Percentiles rank a stretch among this genome's conserved stretches.
Evolutionary conservation across 2,329 filamentous ascomycete species (phyloP).

Genomic region (Fusarium setosum): DNA sequence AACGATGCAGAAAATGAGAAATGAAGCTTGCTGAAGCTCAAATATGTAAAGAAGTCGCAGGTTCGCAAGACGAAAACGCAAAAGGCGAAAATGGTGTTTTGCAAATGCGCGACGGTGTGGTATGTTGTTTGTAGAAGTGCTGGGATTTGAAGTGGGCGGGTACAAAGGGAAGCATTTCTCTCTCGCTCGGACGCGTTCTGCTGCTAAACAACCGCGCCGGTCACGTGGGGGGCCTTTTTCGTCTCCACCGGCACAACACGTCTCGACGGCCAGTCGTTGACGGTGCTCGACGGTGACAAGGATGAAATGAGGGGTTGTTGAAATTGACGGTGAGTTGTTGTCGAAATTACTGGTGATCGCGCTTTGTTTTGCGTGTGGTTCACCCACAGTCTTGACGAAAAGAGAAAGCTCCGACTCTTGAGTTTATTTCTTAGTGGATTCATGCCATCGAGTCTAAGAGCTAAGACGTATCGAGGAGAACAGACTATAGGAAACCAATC

Average conservation of each 20-base stretch:
- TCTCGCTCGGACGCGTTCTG: slow-evolving; percentile 18
- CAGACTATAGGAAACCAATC: no score
- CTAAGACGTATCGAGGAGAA: no score
- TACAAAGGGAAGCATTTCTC: slow-evolving; percentile 12
- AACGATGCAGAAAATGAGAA: neutral
- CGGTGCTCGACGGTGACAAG: slow-evolving; percentile 11
- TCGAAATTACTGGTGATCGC: neutral
- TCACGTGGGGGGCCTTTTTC: slow-evolving; percentile 8
- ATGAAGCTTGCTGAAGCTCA: slow-evolving; percentile 26
- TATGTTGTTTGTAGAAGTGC: slow-evolving; percentile 30
- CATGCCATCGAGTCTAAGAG: neutral
- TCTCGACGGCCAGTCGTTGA: slow-evolving; percentile 5
- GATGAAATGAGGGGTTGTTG: slow-evolving; percentile 8
- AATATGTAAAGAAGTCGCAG: neutral
- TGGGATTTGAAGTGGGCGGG: slow-evolving; percentile 25
- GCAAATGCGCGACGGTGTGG: neutral
- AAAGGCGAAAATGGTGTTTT: neutral
- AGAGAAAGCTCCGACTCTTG: neutral
- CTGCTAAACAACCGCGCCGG: slow-evolving; percentile 10
- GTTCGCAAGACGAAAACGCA: slow-evolving; percentile 7
- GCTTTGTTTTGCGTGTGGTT: neutral
- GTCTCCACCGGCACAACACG: slow-evolving; percentile 14
- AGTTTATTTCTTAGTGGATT: neutral
- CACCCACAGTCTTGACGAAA: neutral
- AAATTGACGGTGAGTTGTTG: slow-evolving; percentile 25